Evolutionary conservation across 371 early-diverging fungal species (phyloP), one percentile per base, ranked within the genome.

Genomic region (Smittium culicis): DNA sequence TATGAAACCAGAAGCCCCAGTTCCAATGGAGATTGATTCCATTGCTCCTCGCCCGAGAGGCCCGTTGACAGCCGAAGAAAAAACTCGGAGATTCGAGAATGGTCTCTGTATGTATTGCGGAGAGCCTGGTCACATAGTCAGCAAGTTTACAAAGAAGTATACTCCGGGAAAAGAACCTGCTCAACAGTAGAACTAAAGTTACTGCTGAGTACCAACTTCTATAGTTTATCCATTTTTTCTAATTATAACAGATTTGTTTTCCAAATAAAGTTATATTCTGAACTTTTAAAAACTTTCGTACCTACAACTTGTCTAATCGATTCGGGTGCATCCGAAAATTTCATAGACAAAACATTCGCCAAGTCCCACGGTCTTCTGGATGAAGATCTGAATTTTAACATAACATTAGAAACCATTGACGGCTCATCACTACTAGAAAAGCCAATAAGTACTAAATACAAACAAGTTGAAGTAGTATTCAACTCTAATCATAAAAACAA

Each of bases 311-410:
- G 60, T 31, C 60, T 59, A 11, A 59, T 59, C 5, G 60, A 59
- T 59, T 29, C 31, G 16, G 60, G 60, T 5, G 27, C 60, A n/a
- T 59, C 60, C 5, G 60, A 59, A 32, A 59, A 59, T n/a, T 59
- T 14, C 5, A 59, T 59, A 5, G 60, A 59, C 60, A 59, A 16
- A 16, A n/a, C 5, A 29, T 27, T 59, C 60, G 60, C 60, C 16
- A 59, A 14, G 11, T 11, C 16, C 16, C 5, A 29, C 27, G n/a
- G 31, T 5, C n/a, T 59, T 11, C 5, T 5, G n/a, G 11, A 5
- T 59, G 16, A 5, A 59, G 16, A 27, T 11, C n/a, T 59, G 27
- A 5, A 59, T 31, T 11, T 59, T 5, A 5, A 5, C 5, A 29
- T 59, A 11, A 59, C 11, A 29, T 29, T 59, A 29, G n/a, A 59